phyloP scores from a whole-genome alignment of 768 basidiomycete species.

The Boletus eberwhitei region DNA sequence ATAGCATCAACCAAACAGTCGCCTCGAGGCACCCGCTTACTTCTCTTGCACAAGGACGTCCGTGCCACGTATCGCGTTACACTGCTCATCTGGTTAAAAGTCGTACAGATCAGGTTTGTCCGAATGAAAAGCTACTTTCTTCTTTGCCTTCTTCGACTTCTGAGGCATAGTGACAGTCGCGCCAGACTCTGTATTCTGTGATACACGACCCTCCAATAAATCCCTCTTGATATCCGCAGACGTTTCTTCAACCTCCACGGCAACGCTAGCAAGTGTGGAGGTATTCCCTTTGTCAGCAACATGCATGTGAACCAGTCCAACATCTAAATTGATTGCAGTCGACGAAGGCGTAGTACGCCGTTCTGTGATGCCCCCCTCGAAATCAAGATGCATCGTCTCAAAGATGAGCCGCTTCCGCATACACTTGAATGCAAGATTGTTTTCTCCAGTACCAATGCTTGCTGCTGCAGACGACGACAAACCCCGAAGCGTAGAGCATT shows the following conservation, averaged over 20 bases:
- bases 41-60: too few species aligned
- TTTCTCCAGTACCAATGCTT: conserved; percentile 76
- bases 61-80: too few species aligned
- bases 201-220: conserved; percentile 5
- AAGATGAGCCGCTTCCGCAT: conserved; percentile 84
- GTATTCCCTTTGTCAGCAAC: conserved; percentile 10
- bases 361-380: conserved; percentile 82
- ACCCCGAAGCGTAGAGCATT: conserved; percentile 80
- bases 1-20: too few species aligned
- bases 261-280: conserved; percentile 36
- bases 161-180: not conserved
- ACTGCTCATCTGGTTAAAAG: conserved; percentile 41
- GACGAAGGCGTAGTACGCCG: conserved; percentile 58
- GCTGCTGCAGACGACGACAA: conserved; percentile 53
- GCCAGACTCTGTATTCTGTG: conserved; percentile 8
- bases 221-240: not conserved
- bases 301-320: conserved; percentile 17
- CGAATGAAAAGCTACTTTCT: conserved; percentile 66
- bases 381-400: conserved; percentile 86
- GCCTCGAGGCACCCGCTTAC: too few species aligned
- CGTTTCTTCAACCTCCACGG: conserved; percentile 43
- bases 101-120: conserved; percentile 73
- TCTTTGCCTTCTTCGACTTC: conserved; percentile 49
- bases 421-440: conserved; percentile 93
- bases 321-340: conserved; percentile 21